These are phyloP conservation scores for Stagonosporopsis chrysanthemi DNA, from an alignment of 2,329 filamentous ascomycete genomes.

Conservation along the genomic window DNA sequence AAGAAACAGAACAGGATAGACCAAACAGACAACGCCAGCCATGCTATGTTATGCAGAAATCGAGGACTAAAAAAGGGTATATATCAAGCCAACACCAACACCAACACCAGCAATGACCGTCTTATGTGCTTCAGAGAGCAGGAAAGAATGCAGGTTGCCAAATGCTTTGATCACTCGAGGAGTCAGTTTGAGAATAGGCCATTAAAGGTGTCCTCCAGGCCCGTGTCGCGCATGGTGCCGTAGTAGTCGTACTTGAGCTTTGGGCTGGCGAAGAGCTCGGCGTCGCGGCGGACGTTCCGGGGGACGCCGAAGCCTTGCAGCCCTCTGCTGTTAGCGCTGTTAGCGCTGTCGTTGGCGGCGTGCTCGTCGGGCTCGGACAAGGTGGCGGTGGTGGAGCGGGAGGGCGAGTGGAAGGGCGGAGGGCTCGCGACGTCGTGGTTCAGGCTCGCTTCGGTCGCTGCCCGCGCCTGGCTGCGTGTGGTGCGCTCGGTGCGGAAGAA, in stretches of 20 bases:
- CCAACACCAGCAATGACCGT: too few relatives aligned
- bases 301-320: constrained; percentile 37
- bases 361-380: neutral
- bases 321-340: constrained; percentile 9
- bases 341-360: neutral
- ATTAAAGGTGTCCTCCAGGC: constrained; percentile 45
- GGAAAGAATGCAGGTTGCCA: too few relatives aligned
- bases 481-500: constrained; percentile 58
- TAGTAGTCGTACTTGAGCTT: constrained; percentile 47
- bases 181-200: constrained; percentile 42
- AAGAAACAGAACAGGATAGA: neutral
- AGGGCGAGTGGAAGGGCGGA: neutral
- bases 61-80: too few relatives aligned
- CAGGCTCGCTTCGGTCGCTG: neutral
- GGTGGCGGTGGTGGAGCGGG: neutral
- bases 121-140: too few relatives aligned
- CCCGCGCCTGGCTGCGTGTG: constrained; percentile 17
- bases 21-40: too few relatives aligned
- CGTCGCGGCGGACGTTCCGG: constrained; percentile 37
- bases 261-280: constrained; percentile 40
- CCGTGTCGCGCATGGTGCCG: constrained; percentile 40
- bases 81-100: too few relatives aligned
- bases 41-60: too few relatives aligned
- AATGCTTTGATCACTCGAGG: too few relatives aligned
- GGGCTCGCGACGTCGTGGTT: neutral